Base-by-base conservation (phyloP, 371 early-diverging fungal genomes). In the Cokeromyces recurvatus region DNA sequence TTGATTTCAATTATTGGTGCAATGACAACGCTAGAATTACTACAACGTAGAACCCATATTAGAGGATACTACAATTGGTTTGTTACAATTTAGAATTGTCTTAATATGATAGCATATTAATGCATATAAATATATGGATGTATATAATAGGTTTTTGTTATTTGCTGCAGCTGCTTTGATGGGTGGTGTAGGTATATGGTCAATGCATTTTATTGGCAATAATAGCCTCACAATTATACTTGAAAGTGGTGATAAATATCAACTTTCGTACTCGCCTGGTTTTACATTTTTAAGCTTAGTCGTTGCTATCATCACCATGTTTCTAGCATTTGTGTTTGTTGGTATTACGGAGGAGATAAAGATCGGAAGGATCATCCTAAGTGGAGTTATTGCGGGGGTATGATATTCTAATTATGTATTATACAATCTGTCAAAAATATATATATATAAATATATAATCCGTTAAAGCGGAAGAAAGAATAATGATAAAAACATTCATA, bases 361-460 rank as follows among this genome's bases (percentile, higher is more conserved):
- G n/a, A n/a, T 60, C 0, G 14, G 11, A 9, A 57, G 75, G 17
- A 71, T 74, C 12, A 32, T 71, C 20, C 58, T 60, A 8, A 68
- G 71, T 38, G 75, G 75, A 9, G 46, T 66, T 0, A 35, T 71
- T 17, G 64, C 68, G 16, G 75, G 75, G 38, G 75, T 74, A 29
- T 32, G 29, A 24, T n/a, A n/a, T n/a, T n/a, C n/a, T n/a, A n/a
- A n/a, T n/a, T n/a, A n/a, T n/a, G n/a, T n/a, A n/a, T n/a, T n/a
- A n/a, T n/a, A n/a, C n/a, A n/a, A n/a, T n/a, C n/a, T n/a, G n/a
- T n/a, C n/a, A n/a, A n/a, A n/a, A n/a, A n/a, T n/a, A n/a, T n/a
- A n/a, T n/a, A n/a, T n/a, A n/a, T n/a, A n/a, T n/a, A n/a, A n/a
- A n/a, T n/a, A n/a, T n/a, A n/a, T n/a, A n/a, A n/a, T n/a, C n/a